Evolutionary conservation across 176 grass and related monocot genomes (phyloP), one percentile per base, ranked within the genome.

Genomic region (Eremochloa ophiuroides): DNA sequence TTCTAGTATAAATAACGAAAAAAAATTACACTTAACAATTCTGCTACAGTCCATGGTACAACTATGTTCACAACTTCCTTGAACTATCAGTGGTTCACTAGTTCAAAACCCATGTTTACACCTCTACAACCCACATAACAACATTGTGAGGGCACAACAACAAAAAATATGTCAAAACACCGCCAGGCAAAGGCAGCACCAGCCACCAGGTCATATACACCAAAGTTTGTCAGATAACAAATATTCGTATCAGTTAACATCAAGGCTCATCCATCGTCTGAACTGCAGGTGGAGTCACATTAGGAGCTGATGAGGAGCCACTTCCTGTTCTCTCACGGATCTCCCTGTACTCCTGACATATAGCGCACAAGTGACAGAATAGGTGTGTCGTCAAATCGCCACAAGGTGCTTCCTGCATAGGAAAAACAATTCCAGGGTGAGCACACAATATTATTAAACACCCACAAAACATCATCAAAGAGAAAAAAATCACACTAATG

Each of bases 261-360:
- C 65, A 89, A 59, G 30, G 59, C 10, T 83, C 87, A 74, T 94
- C 89, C 95, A 93, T 94, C 13, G 83, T 93, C 76, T 94, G 92
- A 22, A 86, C 40, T 62, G 66, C 34, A 30, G 92, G 95, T 73
- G 95, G 84, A 74, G 78, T 90, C 8, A 92, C 75, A 46, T 29
- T 43, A 29, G 87, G 58, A 53, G 84, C 43, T 18, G 74, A 35
- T 80, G 80, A 76, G 51, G 33, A 68, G 40, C 42, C 41, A 53
- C 22, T 62, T 46, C 75, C 66, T 74, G 88, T 74, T 81, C 95
- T 93, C 78, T 91, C 80, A 8, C 81, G 86, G 62, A 97, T 94
- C 90, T 97, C 92, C 83, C 92, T 88, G 78, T 89, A 92, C 86
- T 97, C 92, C 86, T 93, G 95, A 50, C 95, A 97, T 68, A 97